Evolutionary conservation across 257 asterid species (phyloP), one percentile per base, ranked within the genome.

Genomic region (Asclepias syriaca): DNA sequence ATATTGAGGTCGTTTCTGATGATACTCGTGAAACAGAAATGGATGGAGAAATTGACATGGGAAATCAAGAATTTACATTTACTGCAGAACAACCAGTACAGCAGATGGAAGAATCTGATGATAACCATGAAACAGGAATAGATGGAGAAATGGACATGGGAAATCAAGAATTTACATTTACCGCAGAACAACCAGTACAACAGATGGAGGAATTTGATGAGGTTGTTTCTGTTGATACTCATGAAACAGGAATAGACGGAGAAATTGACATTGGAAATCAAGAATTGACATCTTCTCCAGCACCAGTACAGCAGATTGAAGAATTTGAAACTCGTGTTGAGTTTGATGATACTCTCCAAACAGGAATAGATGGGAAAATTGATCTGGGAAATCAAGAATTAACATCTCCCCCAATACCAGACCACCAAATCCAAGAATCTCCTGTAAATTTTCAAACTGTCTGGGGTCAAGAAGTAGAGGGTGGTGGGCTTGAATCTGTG

Each of bases 401-500:
- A 18, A 5, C 39, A 61, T 37, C 32, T 27, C 3, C 16, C 9
- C 9, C 66, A 60, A 3, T 45, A 8, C 6, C 66, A 24, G 66
- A 7, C 3, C 14, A 13, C 53, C 53, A 48, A 48, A 48, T 48
- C 18, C 6, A 51, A 15, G 57, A 54, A 19, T 27, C 59, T 10
- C 59, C 27, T 10, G 68, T 64, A n/a, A 56, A 9, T 69, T 55
- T 66, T 27, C 78, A 81, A 74, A 55, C 65, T 24, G 18, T 54
- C 13, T 22, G 72, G 43, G 21, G 43, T 77, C 37, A 3, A 50
- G 69, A 45, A 22, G 9, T 79, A 37, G 71, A 24, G 27, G 27
- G 27, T 0, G 27, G 27, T 24, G 27, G 27, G 27, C 73, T 48
- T 78, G 87, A 76, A 32, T 55, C 22, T 74, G 72, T 55, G 53